Base-by-base conservation (phyloP, 225 moss, liverwort and hornwort species). In the Straminergon stramineum region DNA sequence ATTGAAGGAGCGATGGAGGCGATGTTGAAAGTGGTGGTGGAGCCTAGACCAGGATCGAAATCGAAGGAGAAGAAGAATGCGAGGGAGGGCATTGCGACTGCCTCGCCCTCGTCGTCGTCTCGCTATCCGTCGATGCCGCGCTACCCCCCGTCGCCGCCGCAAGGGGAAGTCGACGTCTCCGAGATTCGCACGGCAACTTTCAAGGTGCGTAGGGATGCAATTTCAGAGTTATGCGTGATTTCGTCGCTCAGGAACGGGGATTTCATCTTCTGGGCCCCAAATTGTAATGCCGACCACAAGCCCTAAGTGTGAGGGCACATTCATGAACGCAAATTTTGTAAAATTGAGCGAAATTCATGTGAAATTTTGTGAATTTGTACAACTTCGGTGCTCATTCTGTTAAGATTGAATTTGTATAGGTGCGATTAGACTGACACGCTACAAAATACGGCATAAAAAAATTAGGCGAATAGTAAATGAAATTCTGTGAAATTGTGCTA, bases 111-210 rank as follows among this genome's bases (percentile, higher is more conserved):
- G 27, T 95, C 99, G 5, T 88, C 96, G 37, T 95, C 99, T 55
- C 99, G 94, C 15, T 99, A 99, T 86, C 96, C 96, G 56, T 93
- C 96, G 27, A 93, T 95, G 95, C 95, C 95, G 45, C 91, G 94
- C 43, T 98, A 89, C 89, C 94, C 86, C 37, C 91, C 89, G 64
- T 91, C 95, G 67, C 94, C 90, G 15, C 86, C 90, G 84, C 92
- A 89, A 43, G 87, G 89, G 67, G 88, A 93, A 55, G 90, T 93
- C 63, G 96, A 93, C 32, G 89, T 92, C 75, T 80, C 95, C 9
- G 95, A 95, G 76, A 89, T 94, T 67, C 93, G 92, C 11, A 95
- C 95, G 88, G 94, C 95, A 19, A 93, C 87, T n/a, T 97, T 99
- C 87, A 93, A 92, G 87, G 95, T 93, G 53, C 30, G 83, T 34